Base-by-base conservation (phyloP, 352 stramenopile species). In the Phytophthora pinifolia region DNA sequence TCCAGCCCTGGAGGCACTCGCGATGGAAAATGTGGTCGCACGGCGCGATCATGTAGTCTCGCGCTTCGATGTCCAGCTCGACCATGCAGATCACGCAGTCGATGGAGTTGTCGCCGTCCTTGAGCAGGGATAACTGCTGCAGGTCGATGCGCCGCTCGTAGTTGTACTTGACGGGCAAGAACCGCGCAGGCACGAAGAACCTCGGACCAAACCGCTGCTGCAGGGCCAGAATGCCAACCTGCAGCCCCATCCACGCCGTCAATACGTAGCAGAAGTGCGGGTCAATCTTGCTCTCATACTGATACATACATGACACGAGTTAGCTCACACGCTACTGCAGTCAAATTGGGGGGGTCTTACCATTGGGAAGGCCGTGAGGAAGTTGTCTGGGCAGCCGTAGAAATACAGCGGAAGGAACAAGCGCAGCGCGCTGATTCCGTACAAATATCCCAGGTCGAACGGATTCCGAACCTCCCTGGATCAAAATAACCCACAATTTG, bases 141-240 rank as follows among this genome's bases (percentile, higher is more conserved):
- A 75, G 15, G 44, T 84, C 79, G 20, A 92, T 89, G 37, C 78
- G 77, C 31, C 96, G 86, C 74, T 95, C 90, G 77, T 99, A 99
- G 62, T 99, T 97, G 74, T 98, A 99, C 72, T 98, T 98, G 32
- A 97, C 92, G 2, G 96, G 96, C 29, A 99, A 55, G 53, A 98
- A 98, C 54, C 86, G 79, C 34, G 89, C 82, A 30, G 96, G 96
- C 29, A 99, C 94, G 72, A 99, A 98, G 59, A 98, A 98, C 30
- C 95, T 76, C 27, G 96, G 91, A 1, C 96, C 96, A 65, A 89
- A 97, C 34, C 88, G 88, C 39, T 88, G 79, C 77, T 99, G 96
- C n/a, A 94, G 70, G 43, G 92, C 57, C 1, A 99, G 66, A 58
- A 98, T 53, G n/a, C 74, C 77, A 9, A 97, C 85, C 73, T 99